phyloP scores from a whole-genome alignment of 345 rosid species.

The Eutrema heterophyllum region DNA sequence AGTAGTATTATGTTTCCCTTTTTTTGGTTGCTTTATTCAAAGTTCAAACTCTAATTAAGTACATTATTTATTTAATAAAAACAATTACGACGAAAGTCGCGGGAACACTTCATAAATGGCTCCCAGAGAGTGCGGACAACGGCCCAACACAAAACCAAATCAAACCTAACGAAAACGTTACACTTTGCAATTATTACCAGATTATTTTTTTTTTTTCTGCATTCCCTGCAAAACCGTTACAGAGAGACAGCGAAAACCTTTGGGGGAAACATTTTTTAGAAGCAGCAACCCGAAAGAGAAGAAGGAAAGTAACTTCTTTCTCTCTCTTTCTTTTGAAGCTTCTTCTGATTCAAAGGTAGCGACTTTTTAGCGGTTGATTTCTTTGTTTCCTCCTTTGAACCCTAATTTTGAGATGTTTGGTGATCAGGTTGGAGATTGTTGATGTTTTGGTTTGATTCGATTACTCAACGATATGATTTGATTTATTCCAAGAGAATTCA shows the following conservation, averaged over 20 bases:
- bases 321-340: too few species aligned
- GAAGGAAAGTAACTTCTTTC: too few species aligned
- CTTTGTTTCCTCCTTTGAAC: background rate
- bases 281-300: too few species aligned
- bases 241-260: conserved; percentile 24
- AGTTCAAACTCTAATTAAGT: too few species aligned
- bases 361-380: background rate
- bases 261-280: too few species aligned
- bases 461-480: conserved; percentile 11
- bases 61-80: background rate
- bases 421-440: conserved; percentile 21
- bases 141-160: conserved; percentile 5
- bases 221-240: conserved; percentile 27
- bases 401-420: conserved; percentile 10
- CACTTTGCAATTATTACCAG: background rate
- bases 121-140: conserved; percentile 36
- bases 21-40: too few species aligned
- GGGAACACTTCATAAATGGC: conserved; percentile 34
- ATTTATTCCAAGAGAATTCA: background rate
- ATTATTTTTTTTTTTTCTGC: too few species aligned
- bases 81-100: conserved; percentile 35
- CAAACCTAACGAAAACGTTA: conserved; percentile 3
- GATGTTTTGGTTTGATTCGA: conserved; percentile 12
- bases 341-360: conserved; percentile 20
- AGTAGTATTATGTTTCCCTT: too few species aligned